Evolutionary conservation across 306 rosid species (phyloP).

Genomic region (Astragalus glycyphyllos): DNA sequence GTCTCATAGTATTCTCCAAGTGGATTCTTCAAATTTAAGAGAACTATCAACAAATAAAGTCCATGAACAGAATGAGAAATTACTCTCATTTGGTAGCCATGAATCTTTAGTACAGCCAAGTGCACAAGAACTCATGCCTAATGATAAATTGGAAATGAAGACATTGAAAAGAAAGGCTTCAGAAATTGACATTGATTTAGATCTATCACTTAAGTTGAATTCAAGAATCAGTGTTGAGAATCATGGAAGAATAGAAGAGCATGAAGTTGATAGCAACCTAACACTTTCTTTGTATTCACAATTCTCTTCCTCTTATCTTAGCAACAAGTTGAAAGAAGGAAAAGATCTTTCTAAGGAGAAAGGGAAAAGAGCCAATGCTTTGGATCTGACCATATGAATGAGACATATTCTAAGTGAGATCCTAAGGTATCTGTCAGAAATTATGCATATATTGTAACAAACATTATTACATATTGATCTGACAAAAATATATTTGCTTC

Average conservation of each 20-base stretch:
- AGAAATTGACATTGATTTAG: conserved; percentile 62
- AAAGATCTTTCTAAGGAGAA: conserved; percentile 34
- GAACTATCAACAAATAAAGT: conserved; percentile 49
- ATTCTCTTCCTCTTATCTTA: conserved; percentile 42
- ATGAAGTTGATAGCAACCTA: conserved; percentile 55
- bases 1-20: conserved; percentile 42
- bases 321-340: conserved; percentile 49
- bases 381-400: conserved; percentile 89
- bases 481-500: conserved; percentile 39
- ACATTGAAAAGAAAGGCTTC: conserved; percentile 63
- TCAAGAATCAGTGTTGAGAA: conserved; percentile 42
- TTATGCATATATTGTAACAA: conserved; percentile 41
- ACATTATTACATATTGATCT: conserved; percentile 32
- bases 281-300: conserved; percentile 73
- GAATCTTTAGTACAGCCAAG: conserved; percentile 42
- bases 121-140: conserved; percentile 43
- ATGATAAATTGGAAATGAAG: conserved; percentile 38
- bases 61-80: conserved; percentile 48
- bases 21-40: conserved; percentile 41
- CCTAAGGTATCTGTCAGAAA: conserved; percentile 67
- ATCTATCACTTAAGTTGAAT: conserved; percentile 70
- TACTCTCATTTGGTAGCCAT: conserved; percentile 47
- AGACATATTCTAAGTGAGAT: conserved; percentile 84
- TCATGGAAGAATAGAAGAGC: conserved; percentile 42
- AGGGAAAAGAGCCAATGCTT: conserved; percentile 55